Base-by-base conservation (phyloP, 2,329 filamentous ascomycete species). In the Knufia petricola region DNA sequence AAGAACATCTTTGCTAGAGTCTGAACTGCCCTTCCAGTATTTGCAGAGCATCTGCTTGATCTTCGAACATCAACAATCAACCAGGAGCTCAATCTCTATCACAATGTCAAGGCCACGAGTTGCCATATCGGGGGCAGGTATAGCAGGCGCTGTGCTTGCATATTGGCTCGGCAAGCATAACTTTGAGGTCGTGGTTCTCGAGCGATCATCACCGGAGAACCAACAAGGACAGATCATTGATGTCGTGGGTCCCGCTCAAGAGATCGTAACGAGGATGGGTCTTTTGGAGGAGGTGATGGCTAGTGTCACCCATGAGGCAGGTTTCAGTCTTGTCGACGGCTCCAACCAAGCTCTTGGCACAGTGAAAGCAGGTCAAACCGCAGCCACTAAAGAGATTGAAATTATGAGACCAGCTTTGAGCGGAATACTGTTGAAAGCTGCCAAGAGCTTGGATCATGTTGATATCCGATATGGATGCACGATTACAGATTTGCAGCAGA, bases 341-440 rank as follows among this genome's bases (percentile, higher is more conserved):
- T 75, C 38, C 57, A 58, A 19, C 62, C 63, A 28, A 69, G 70
- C 26, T 59, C 59, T 49, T 9, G 44, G 12, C n/a, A 26, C 19
- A 17, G 51, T 43, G 23, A 53, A 59, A 60, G 30, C 31, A 15
- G 44, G 34, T 28, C 19, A 17, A 13, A 38, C 32, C 7, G 21
- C 6, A 15, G 31, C 37, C 4, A 38, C 62, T 52, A 72, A 69
- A 50, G 78, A 82, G 48, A 78, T 70, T 52, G 78, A 82, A 62
- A 75, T 82, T 42, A 74, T 82, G 69, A 66, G 78, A 7, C 76
- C 74, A 0, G 74, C 78, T 47, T 57, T 82, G 10, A 69, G 71
- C 3, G 61, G 64, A 9, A 63, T 79, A 2, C 58, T 81, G 1
- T 72, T 73, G 54, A 66, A 76, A 12, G 63, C 61, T 12, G 58